These are phyloP conservation scores for Paratinospora sagittata DNA, from an alignment of 164 flowering plant species.

Conservation along the genomic window DNA sequence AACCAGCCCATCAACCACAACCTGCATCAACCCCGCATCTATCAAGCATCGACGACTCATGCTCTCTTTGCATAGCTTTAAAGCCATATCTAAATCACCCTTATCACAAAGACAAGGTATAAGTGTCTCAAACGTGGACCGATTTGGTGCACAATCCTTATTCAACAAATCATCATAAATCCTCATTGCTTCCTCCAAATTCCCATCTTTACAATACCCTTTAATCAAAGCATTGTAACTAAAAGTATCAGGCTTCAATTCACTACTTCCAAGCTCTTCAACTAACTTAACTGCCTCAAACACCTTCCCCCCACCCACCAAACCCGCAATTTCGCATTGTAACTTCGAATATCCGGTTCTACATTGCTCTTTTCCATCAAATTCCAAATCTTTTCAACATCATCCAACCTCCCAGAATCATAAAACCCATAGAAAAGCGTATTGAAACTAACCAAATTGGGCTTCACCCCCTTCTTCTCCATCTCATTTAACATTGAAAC, in stretches of 20 bases:
- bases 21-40: conserved; percentile 26
- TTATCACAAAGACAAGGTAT: conserved; percentile 33
- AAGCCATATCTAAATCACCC: conserved; percentile 33
- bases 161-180: conserved; percentile 29
- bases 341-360: conserved; percentile 34
- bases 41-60: conserved; percentile 15
- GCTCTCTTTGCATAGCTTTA: conserved; percentile 28
- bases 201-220: conserved; percentile 29
- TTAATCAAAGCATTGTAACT: conserved; percentile 35
- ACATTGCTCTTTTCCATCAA: conserved; percentile 33
- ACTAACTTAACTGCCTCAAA: conserved; percentile 31
- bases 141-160: conserved; percentile 16
- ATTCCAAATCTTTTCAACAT: conserved; percentile 49
- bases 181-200: conserved; percentile 32
- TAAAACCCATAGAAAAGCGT: conserved; percentile 33
- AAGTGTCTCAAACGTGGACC: conserved; percentile 19
- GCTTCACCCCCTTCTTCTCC: conserved; percentile 37
- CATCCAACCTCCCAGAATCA: conserved; percentile 21
- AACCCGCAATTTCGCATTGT: conserved; percentile 38
- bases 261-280: conserved; percentile 28
- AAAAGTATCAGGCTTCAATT: conserved; percentile 28
- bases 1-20: conserved; percentile 39
- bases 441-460: conserved; percentile 38
- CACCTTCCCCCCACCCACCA: conserved; percentile 19
- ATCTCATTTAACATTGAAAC: conserved; percentile 35